Conservation (phyloP, 306 rosid species). For the Vigna mungo region DNA sequence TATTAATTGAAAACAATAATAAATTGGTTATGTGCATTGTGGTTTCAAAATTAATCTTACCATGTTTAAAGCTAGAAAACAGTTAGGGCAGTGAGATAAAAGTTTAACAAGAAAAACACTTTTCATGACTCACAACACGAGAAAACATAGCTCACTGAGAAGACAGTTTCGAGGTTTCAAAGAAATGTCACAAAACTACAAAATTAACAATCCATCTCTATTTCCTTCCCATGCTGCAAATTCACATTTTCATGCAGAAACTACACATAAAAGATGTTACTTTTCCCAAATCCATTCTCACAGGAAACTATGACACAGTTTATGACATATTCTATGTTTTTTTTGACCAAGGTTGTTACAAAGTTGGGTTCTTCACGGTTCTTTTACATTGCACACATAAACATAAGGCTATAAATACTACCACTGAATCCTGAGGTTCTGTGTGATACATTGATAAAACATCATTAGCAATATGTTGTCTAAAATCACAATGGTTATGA, state of each 20-base stretch:
- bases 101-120: not conserved
- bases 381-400: not conserved
- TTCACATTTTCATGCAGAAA: not conserved
- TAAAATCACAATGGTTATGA: not conserved
- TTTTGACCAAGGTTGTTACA: not conserved
- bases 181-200: not conserved
- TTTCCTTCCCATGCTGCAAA: not conserved
- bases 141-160: not conserved
- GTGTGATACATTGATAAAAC: not conserved
- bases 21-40: too few relatives aligned
- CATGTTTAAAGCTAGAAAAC: too few relatives aligned
- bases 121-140: not conserved
- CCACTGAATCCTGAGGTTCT: not conserved
- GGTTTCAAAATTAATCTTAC: too few relatives aligned
- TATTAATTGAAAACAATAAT: too few relatives aligned
- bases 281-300: not conserved
- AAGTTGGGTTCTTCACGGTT: conserved; percentile 10
- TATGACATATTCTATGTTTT: not conserved
- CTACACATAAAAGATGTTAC: not conserved
- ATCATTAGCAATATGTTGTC: conserved; percentile 15
- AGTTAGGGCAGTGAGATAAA: not conserved
- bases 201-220: not conserved
- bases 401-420: conserved; percentile 15
- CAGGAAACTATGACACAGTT: conserved; percentile 23
- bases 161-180: conserved; percentile 11